These are phyloP conservation scores for Fusarium decemcellulare DNA, from an alignment of 2,329 filamentous ascomycete genomes.

Conservation along the genomic window DNA sequence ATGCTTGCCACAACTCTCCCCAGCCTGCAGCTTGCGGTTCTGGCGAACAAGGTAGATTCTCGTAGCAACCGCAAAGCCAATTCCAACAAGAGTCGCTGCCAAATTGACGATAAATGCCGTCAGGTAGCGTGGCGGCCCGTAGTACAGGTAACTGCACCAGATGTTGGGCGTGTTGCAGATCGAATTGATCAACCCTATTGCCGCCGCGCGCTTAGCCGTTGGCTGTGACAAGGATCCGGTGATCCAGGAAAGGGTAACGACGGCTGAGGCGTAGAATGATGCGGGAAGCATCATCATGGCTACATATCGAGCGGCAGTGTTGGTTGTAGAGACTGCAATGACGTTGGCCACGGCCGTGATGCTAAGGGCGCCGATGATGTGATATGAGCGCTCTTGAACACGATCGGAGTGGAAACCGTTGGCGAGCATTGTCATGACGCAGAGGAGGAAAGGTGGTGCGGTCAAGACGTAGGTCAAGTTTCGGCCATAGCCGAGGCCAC, in stretches of 20 bases:
- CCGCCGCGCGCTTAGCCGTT: constrained; percentile 3
- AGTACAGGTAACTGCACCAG: constrained; percentile 12
- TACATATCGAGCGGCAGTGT: constrained; percentile 10
- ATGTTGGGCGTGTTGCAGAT: constrained; percentile 9
- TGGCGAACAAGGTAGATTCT: background rate
- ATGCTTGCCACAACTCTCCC: background rate
- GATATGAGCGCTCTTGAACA: constrained; percentile 29
- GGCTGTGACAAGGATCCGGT: constrained; percentile 1
- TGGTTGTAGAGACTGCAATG: constrained; percentile 13
- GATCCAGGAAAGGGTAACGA: constrained; percentile 6
- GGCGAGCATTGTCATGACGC: constrained; percentile 11
- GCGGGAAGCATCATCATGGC: constrained; percentile 17
- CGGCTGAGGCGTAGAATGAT: constrained; percentile 10
- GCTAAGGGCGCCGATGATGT: constrained; percentile 1
- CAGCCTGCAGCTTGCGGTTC: constrained; percentile 1
- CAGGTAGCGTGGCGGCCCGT: background rate
- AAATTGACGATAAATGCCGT: constrained; percentile 9
- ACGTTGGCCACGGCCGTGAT: constrained; percentile 3
- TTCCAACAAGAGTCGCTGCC: background rate
- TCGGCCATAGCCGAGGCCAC: constrained; percentile 45
- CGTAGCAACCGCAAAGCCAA: background rate
- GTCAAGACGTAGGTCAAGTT: constrained; percentile 43
- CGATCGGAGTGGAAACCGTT: constrained; percentile 40
- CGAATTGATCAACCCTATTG: constrained; percentile 4
- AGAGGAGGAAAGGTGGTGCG: constrained; percentile 41